Base-by-base conservation (phyloP, 2,329 filamentous ascomycete species). In the Macrophomina pseudophaseolina region DNA sequence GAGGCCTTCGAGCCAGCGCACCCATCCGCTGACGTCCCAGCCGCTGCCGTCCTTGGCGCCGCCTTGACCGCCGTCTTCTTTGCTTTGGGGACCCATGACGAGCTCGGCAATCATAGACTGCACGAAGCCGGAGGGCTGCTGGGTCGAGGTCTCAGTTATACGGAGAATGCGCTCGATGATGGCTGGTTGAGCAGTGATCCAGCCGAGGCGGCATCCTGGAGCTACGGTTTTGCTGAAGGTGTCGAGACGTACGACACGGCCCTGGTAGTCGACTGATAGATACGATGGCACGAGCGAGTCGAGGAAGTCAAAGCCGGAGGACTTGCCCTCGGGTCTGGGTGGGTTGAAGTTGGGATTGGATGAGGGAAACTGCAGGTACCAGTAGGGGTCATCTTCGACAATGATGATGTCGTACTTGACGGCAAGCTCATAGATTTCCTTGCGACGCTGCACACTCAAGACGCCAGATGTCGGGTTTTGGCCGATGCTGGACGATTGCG, bases 221-320 rank as follows among this genome's bases (percentile, higher is more conserved):
- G 93, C 93, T 18, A 97, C 86, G 0, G 92, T 96, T 81, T 98
- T 97, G 74, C 91, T 95, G 78, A 97, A 97, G 0, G 94, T 97
- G 77, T 97, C 94, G 3, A 97, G 85, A 54, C 94, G 90, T 67
- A 97, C 85, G 49, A 97, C 94, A 42, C 94, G 90, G 66, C 94
- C 94, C 72, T 97, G 91, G 23, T 87, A 86, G 75, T 97, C 94
- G 66, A 97, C 77, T 69, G 85, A 90, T 51, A 97, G 82, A 77
- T 92, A 97, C 0, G 91, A 95, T 0, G 93, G 93, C 3, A 90
- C 88, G 11, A 97, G 86, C 2, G 90, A 92, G 80, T 97, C 93
- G 65, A 97, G 82, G 80, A 94, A 97, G 1, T 85, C 81, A 73
- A 88, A 94, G 9, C 92, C 92, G 0, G 85, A 87, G 51, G 73